These are phyloP conservation scores for Amanita rimosa DNA, from an alignment of 768 basidiomycete genomes.

Conservation along the genomic window DNA sequence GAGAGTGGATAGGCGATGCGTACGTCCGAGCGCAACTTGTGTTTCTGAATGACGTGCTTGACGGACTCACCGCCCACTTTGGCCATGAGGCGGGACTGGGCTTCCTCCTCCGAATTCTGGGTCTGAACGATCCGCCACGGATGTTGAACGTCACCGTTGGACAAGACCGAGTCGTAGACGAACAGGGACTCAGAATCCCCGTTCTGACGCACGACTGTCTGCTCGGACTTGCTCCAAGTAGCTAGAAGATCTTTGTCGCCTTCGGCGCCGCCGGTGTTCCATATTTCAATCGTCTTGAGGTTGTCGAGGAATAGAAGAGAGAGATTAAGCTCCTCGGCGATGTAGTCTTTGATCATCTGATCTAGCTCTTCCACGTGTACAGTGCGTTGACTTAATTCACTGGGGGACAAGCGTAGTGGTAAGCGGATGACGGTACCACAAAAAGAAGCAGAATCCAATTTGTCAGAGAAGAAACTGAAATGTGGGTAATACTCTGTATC, in stretches of 20 bases:
- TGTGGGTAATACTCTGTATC: conserved; percentile 21
- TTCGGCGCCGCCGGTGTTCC: conserved; percentile 19
- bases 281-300: conserved; percentile 27
- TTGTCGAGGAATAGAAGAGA: conserved; percentile 31
- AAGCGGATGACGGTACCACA: conserved; percentile 34
- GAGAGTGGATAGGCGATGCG: conserved; percentile 23
- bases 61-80: neutral
- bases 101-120: conserved; percentile 1
- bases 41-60: conserved; percentile 15
- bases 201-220: neutral
- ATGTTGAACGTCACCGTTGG: neutral
- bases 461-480: conserved; percentile 17
- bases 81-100: neutral
- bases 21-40: conserved; percentile 31
- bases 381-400: conserved; percentile 22
- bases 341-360: conserved; percentile 28
- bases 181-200: neutral
- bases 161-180: conserved; percentile 1
- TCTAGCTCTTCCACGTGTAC: conserved; percentile 22
- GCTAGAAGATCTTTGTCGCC: conserved; percentile 15
- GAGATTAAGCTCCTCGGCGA: conserved; percentile 26
- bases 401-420: conserved; percentile 25
- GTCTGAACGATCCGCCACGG: conserved; percentile 24
- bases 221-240: conserved; percentile 8
- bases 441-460: conserved; percentile 13